Conservation (phyloP, 2,329 filamentous ascomycete genomes). For the Diplodia scrobiculata region DNA sequence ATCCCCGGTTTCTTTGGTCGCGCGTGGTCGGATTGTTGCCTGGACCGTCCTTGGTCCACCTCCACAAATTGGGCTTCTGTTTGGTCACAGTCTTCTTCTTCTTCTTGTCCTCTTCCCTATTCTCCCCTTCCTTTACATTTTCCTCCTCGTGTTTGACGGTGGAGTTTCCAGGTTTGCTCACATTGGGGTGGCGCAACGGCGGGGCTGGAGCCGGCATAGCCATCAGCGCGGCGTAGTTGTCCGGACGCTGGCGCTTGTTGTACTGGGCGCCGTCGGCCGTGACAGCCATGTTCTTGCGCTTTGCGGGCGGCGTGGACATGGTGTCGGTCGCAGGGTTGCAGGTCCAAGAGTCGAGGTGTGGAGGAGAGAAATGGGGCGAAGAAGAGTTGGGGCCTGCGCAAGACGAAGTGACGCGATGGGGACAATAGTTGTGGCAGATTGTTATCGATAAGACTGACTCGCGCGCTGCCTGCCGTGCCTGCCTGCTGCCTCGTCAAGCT, state of each 20-base stretch:
- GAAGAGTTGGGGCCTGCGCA: not conserved
- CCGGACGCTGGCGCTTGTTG: constrained; percentile 44
- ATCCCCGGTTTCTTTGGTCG: not conserved
- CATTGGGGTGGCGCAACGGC: not conserved
- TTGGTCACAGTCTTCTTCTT: not conserved
- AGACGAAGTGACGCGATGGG: not conserved
- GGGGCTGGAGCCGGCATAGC: constrained; percentile 29
- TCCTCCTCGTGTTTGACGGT: not conserved
- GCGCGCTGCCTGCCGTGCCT: no score
- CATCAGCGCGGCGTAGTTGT: constrained; percentile 34
- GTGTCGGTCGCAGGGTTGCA: not conserved
- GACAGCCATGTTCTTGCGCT: constrained; percentile 21
- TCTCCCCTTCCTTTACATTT: not conserved
- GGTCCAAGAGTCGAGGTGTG: not conserved
- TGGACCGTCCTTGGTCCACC: constrained; percentile 16
- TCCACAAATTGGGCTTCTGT: constrained; percentile 6
- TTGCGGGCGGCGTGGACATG: not conserved
- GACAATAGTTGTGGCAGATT: not conserved
- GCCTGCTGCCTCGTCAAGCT: no score
- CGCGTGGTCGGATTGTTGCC: constrained; percentile 10
- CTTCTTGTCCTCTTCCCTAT: not conserved
- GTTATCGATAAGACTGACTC: constrained; percentile 9
- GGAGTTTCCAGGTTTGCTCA: not conserved
- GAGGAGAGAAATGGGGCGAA: not conserved
- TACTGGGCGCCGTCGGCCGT: constrained; percentile 43